Percentiles rank a stretch among this genome's conserved stretches.
phyloP scores from a whole-genome alignment of 1,284 basidiomycete genomes.

The Anthracocystis walkeri region DNA sequence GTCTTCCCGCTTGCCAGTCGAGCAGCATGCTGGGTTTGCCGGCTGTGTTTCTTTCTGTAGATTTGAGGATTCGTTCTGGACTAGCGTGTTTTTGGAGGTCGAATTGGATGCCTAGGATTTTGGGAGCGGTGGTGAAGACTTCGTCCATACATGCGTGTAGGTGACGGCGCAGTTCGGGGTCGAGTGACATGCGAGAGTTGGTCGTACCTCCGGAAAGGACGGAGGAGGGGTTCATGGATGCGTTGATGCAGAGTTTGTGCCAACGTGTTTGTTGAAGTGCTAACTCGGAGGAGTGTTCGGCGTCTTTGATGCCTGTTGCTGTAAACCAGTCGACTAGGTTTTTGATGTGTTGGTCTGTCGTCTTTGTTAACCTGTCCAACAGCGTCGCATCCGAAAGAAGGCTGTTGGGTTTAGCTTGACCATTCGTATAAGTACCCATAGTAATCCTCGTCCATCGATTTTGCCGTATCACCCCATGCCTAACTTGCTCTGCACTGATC shows the following conservation, averaged over 20 bases:
- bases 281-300: conserved; percentile 69
- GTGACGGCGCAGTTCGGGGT: conserved; percentile 68
- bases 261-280: conserved; percentile 71
- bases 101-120: conserved; percentile 68
- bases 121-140: conserved; percentile 69
- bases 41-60: conserved; percentile 69
- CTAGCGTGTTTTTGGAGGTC: conserved; percentile 68
- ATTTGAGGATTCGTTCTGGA: conserved; percentile 69
- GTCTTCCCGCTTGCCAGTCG: conserved; percentile 70
- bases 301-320: conserved; percentile 70
- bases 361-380: conserved; percentile 18
- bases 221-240: conserved; percentile 71
- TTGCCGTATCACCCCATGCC: conserved; percentile 69
- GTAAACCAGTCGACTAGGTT: conserved; percentile 66
- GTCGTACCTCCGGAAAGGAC: conserved; percentile 71
- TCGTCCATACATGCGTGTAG: conserved; percentile 71
- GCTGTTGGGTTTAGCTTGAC: conserved; percentile 46
- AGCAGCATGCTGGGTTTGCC: conserved; percentile 71
- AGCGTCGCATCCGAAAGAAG: conserved; percentile 22
- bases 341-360: conserved; percentile 26
- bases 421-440: conserved; percentile 70
- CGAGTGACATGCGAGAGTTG: conserved; percentile 70
- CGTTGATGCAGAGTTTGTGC: conserved; percentile 72
- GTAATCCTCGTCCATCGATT: conserved; percentile 72
- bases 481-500: conserved; percentile 70